phyloP scores from a whole-genome alignment of 805 yeast species.

The Ogataea saltuana region DNA sequence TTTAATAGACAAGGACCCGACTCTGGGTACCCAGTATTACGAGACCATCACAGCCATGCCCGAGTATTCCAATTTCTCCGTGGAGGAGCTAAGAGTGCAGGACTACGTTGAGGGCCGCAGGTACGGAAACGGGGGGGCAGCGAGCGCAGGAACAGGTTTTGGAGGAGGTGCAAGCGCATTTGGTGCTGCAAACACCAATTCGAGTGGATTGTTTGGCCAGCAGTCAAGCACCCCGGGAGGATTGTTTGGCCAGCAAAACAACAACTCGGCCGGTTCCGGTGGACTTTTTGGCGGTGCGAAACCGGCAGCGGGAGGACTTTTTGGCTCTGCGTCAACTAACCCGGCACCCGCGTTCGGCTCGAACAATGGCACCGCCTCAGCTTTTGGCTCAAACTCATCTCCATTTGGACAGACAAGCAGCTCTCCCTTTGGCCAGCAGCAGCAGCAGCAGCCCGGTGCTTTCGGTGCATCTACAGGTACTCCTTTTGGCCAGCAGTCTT shows the following conservation, averaged over 20 bases:
- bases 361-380: slow-evolving; percentile 37
- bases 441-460: slow-evolving; percentile 3
- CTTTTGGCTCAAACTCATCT: slow-evolving; percentile 23
- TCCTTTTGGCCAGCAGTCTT: slow-evolving; percentile 43
- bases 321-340: slow-evolving; percentile 25
- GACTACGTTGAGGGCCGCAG: slow-evolving; percentile 80
- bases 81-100: slow-evolving; percentile 85
- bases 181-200: slow-evolving; percentile 27
- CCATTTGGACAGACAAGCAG: slow-evolving; percentile 27
- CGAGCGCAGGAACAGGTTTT: slow-evolving; percentile 26
- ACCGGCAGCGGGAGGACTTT: slow-evolving; percentile 30
- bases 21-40: slow-evolving; percentile 57
- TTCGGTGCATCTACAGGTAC: slow-evolving; percentile 20
- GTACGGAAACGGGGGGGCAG: slow-evolving; percentile 44
- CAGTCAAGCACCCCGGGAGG: slow-evolving; percentile 29
- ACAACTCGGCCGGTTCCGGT: slow-evolving; percentile 12
- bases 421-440: slow-evolving; percentile 23
- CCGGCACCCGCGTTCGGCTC: slow-evolving; percentile 28
- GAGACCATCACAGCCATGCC: slow-evolving; percentile 88
- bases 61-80: slow-evolving; percentile 76
- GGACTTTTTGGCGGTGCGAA: slow-evolving; percentile 25
- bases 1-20: slow-evolving; percentile 67
- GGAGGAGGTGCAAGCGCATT: slow-evolving; percentile 22
- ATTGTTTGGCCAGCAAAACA: slow-evolving; percentile 23
- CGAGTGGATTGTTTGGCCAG: slow-evolving; percentile 50